phyloP scores from a whole-genome alignment of 2,329 filamentous ascomycete genomes.

The Colletotrichum sp. region DNA sequence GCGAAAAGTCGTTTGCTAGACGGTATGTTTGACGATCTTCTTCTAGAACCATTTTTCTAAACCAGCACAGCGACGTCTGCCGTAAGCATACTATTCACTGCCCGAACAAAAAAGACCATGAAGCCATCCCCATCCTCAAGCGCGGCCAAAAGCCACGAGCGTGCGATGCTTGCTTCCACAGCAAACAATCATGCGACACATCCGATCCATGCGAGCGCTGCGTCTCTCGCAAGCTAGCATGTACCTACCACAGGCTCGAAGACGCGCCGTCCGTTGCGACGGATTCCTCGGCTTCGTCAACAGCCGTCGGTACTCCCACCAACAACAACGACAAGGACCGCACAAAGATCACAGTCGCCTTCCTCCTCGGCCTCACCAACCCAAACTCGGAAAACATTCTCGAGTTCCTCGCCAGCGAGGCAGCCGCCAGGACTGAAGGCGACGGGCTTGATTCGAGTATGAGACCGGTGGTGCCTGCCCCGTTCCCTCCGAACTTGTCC shows the following conservation, averaged over 20 bases:
- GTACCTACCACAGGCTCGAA: constrained; percentile 23
- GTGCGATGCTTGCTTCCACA: constrained; percentile 32
- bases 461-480: not conserved
- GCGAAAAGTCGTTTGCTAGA: constrained; percentile 24
- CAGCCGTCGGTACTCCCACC: not conserved
- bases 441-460: constrained; percentile 3
- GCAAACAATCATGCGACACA: constrained; percentile 32
- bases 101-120: constrained; percentile 13
- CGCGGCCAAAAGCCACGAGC: constrained; percentile 31
- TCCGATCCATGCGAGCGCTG: constrained; percentile 29
- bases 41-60: not conserved
- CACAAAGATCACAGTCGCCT: constrained; percentile 27
- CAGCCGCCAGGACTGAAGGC: constrained; percentile 6
- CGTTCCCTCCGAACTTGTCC: not conserved
- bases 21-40: constrained; percentile 8
- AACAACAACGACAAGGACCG: constrained; percentile 6
- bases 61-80: constrained; percentile 26
- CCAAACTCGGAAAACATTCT: constrained; percentile 28
- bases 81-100: constrained; percentile 29
- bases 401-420: constrained; percentile 21
- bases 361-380: constrained; percentile 29
- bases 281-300: not conserved
- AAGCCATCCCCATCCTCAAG: constrained; percentile 23
- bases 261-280: not conserved
- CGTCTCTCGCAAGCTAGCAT: constrained; percentile 21